These are phyloP conservation scores for Saururus chinensis DNA, from an alignment of 164 flowering plant genomes.

Conservation along the genomic window DNA sequence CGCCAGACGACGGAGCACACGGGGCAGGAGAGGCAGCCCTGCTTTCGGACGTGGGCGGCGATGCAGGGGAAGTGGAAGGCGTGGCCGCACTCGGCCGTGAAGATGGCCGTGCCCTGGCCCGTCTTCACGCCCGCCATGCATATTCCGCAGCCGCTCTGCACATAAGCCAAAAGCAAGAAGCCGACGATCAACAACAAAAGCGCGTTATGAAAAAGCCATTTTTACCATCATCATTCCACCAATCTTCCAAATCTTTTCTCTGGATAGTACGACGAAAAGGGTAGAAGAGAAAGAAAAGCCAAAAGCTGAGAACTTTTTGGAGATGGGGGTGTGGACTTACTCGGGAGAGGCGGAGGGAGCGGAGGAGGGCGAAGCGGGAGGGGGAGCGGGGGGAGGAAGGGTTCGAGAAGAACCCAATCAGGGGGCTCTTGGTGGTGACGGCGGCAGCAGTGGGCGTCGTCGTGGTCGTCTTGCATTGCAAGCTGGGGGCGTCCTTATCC, in stretches of 20 bases:
- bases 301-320: background rate
- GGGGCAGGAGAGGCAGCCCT: slow-evolving; percentile 55
- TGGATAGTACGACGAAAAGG: slow-evolving; percentile 5
- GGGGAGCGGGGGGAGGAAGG: slow-evolving; percentile 81
- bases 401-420: slow-evolving; percentile 22
- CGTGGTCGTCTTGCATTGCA: slow-evolving; percentile 40
- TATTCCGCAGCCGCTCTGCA: slow-evolving; percentile 80
- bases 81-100: slow-evolving; percentile 87
- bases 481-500: slow-evolving; percentile 33
- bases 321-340: slow-evolving; percentile 25
- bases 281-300: background rate
- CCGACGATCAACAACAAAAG: background rate
- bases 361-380: slow-evolving; percentile 56
- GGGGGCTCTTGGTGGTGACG: slow-evolving; percentile 22
- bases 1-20: slow-evolving; percentile 68
- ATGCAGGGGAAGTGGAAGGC: slow-evolving; percentile 92
- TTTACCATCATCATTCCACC: slow-evolving; percentile 8
- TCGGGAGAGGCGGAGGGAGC: slow-evolving; percentile 50
- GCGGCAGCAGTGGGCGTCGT: background rate
- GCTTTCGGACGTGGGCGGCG: slow-evolving; percentile 51
- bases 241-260: slow-evolving; percentile 1
- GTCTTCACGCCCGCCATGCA: slow-evolving; percentile 78
- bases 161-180: background rate
- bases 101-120: slow-evolving; percentile 84
- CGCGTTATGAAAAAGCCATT: background rate